Conservation (phyloP, 2,329 filamentous ascomycete genomes). For the Xylariomycetidae sp. region DNA sequence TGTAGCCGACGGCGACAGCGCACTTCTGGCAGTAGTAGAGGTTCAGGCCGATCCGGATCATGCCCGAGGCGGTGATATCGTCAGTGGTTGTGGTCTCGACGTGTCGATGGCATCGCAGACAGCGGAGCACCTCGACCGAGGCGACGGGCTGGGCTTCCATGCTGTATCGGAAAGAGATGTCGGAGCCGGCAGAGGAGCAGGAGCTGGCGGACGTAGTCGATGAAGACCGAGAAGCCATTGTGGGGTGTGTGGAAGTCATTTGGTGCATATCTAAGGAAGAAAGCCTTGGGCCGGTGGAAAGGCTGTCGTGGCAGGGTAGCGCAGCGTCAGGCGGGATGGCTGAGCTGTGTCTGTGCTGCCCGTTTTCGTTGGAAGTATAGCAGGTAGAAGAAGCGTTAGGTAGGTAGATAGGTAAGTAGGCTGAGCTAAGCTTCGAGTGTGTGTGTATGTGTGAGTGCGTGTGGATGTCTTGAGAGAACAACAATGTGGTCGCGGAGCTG, state of each 20-base stretch:
- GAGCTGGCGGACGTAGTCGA: slow-evolving; percentile 18
- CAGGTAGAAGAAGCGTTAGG: too few relatives aligned
- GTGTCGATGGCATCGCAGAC: slow-evolving; percentile 51
- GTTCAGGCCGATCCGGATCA: slow-evolving; percentile 60
- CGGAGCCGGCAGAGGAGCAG: slow-evolving; percentile 36
- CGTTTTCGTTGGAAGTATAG: too few relatives aligned
- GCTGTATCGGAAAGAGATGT: slow-evolving; percentile 35
- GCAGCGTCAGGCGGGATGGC: too few relatives aligned
- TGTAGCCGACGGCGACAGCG: slow-evolving; percentile 58
- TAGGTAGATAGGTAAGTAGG: too few relatives aligned
- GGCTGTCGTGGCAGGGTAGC: too few relatives aligned
- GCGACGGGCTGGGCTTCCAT: slow-evolving; percentile 45
- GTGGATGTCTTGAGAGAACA: not conserved
- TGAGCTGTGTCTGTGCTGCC: too few relatives aligned
- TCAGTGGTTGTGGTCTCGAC: slow-evolving; percentile 57
- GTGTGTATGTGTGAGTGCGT: not conserved
- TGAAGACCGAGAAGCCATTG: slow-evolving; percentile 28
- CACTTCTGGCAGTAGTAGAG: slow-evolving; percentile 62
- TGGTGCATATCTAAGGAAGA: too few relatives aligned
- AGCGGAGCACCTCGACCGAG: slow-evolving; percentile 49
- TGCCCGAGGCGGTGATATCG: slow-evolving; percentile 51
- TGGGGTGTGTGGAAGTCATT: slow-evolving; percentile 9
- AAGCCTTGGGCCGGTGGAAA: too few relatives aligned
- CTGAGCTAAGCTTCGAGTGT: too few relatives aligned
- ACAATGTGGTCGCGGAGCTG: not conserved